Base-by-base conservation (phyloP, 2,329 filamentous ascomycete genomes). In the Colletotrichum orbiculare region DNA sequence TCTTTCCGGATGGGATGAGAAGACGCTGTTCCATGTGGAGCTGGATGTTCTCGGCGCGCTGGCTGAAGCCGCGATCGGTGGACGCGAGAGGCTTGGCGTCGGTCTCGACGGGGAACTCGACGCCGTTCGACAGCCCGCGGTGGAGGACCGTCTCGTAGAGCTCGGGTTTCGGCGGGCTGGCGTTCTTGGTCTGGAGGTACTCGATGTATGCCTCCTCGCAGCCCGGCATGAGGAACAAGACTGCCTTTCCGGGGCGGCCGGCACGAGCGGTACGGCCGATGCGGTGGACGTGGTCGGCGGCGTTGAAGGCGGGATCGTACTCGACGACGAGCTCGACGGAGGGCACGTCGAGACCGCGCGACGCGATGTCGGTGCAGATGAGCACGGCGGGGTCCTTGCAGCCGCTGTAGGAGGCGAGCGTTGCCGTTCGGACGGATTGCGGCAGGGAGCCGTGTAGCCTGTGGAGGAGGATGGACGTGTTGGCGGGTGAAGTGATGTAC, bases 241-340 rank as follows among this genome's bases (percentile, higher is more conserved):
- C 85, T 0, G 96, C 94, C 60, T 94, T 90, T 35, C 96, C 96
- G 10, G 95, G 87, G 6, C 92, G 91, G 13, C 96, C 96, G 1
- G 96, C 93, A 83, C 96, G 92, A 4, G 96, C 96, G 10, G 96
- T 99, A 76, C 96, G 91, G 59, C 96, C 96, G 60, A 98, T 93
- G 60, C 96, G 91, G 79, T 99, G 96, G 8, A 97, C 86, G 76
- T 99, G 96, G 76, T 99, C 96, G 66, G 94, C 92, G 33, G 93
- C 89, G 74, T 91, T 93, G 78, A 98, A 98, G 2, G 96, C 93
- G 0, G 96, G 94, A 74, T 99, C 96, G 75, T 97, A 98, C 76
- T 99, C 96, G 61, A 99, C 87, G 54, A 99, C 94, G 17, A 97
- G 85, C 75, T 99, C 96, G 55, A 99, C 93, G 54, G 96, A 95